phyloP scores from a whole-genome alignment of 352 stramenopile genomes.

The Phytopythium montanum region DNA sequence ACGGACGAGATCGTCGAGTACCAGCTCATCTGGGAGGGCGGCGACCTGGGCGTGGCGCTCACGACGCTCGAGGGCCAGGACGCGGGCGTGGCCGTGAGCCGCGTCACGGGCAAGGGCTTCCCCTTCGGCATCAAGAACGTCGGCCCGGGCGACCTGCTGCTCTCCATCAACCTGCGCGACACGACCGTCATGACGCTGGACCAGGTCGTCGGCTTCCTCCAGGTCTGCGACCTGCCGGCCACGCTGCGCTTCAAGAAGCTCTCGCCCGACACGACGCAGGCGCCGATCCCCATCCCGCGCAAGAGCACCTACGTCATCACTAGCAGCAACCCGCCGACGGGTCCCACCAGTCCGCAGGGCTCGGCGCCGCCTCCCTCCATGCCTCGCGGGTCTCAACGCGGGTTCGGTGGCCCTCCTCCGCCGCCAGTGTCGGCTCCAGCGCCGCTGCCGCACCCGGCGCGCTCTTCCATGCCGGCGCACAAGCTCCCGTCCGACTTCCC shows the following conservation, averaged over 20 bases:
- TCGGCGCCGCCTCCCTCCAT: slow-evolving; percentile 36
- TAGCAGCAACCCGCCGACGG: slow-evolving; percentile 25
- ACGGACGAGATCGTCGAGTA: slow-evolving; percentile 87
- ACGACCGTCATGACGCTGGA: slow-evolving; percentile 76
- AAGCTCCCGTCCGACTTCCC: slow-evolving; percentile 28
- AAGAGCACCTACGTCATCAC: slow-evolving; percentile 73
- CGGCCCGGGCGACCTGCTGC: slow-evolving; percentile 66
- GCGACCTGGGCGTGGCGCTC: slow-evolving; percentile 79
- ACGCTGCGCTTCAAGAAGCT: slow-evolving; percentile 87
- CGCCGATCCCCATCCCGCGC: slow-evolving; percentile 34
- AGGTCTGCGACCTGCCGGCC: slow-evolving; percentile 80
- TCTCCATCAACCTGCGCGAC: slow-evolving; percentile 83
- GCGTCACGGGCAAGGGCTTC: slow-evolving; percentile 84
- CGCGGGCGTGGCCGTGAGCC: slow-evolving; percentile 68
- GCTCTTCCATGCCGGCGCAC: slow-evolving; percentile 29
- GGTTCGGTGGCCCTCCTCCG: background rate
- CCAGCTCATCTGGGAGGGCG: slow-evolving; percentile 87
- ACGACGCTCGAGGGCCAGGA: slow-evolving; percentile 61
- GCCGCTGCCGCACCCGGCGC: slow-evolving; percentile 19
- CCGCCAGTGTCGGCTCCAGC: background rate
- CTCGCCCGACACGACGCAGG: slow-evolving; percentile 45
- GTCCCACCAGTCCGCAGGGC: slow-evolving; percentile 54
- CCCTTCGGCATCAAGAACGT: slow-evolving; percentile 89
- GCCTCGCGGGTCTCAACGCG: slow-evolving; percentile 26
- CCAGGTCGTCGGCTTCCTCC: slow-evolving; percentile 77